Base-by-base conservation (phyloP, 345 rosid species). In the Trapa incisa region DNA sequence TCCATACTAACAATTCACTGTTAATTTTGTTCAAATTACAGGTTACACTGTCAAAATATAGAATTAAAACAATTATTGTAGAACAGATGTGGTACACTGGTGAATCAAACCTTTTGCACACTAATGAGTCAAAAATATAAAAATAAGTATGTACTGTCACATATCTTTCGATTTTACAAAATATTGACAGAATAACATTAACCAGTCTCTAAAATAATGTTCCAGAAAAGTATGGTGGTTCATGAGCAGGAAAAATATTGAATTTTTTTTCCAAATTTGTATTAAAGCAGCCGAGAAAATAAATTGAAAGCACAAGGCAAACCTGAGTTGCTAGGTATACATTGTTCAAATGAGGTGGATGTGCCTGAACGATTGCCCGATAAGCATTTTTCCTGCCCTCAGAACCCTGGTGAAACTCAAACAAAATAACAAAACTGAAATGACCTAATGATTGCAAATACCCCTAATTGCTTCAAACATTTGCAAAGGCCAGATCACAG, bases 301-400 rank as follows among this genome's bases (percentile, higher is more conserved):
- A 37, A 16, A 68, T 36, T 39, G 65, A 70, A 29, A 45, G n/a
- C 38, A 1, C 29, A 67, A 61, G 53, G 72, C 67, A 81, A 81
- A 95, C 99, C 99, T 91, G 99, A 62, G 97, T 91, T 52, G 96
- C 96, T 61, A 95, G 80, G 81, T 95, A 90, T 73, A 95, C 80
- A 74, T 95, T 85, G 83, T 88, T 95, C 68, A 95, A 75, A 80
- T 87, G 90, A 78, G 94, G 90, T 68, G 99, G 99, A 47, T 69
- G 83, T 53, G 80, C 84, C 80, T 95, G 99, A 70, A 89, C 94
- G 36, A 95, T 89, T 72, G 99, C 91, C 71, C 90, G 93, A 76
- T 91, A 91, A 22, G 96, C 96, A 81, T 87, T 89, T 81, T 84
- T 84, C 73, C 97, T 80, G 45, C 90, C 90, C 79, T 91, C 97